Evolutionary conservation across 306 rosid genomes (phyloP).

Genomic region (Rubus parviflorus): DNA sequence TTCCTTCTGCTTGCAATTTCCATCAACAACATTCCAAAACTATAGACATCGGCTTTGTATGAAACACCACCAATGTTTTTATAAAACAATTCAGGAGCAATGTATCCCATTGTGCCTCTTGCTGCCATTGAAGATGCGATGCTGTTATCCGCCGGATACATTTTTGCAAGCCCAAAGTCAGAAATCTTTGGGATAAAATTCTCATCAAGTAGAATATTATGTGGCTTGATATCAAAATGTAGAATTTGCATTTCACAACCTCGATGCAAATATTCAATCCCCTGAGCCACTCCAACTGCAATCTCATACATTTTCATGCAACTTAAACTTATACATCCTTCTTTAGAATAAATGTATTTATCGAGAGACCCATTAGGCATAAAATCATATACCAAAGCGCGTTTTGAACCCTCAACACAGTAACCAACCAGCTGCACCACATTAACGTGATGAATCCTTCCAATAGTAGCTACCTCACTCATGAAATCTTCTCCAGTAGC

Average conservation of each 20-base stretch:
- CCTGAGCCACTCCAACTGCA: slow-evolving; percentile 10
- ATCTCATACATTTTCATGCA: background rate
- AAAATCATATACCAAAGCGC: background rate
- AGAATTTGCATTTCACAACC: slow-evolving; percentile 16
- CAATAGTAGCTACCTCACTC: slow-evolving; percentile 2
- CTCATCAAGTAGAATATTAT: background rate
- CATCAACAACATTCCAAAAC: slow-evolving; percentile 11
- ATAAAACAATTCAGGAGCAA: slow-evolving; percentile 1
- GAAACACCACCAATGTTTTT: background rate
- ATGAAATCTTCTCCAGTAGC: background rate
- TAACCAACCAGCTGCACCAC: slow-evolving; percentile 1
- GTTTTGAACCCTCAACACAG: background rate
- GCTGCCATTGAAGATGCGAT: background rate
- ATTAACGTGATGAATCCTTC: slow-evolving; percentile 14
- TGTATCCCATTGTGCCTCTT: slow-evolving; percentile 18
- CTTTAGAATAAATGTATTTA: background rate
- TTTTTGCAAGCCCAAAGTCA: slow-evolving; percentile 7
- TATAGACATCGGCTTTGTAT: slow-evolving; percentile 11
- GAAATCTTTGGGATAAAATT: slow-evolving; percentile 11
- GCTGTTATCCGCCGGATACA: background rate
- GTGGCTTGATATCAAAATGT: slow-evolving; percentile 19
- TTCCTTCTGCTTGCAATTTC: slow-evolving; percentile 10
- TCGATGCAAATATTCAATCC: slow-evolving; percentile 13
- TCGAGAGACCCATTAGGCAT: background rate
- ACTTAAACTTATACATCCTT: background rate